phyloP scores from a whole-genome alignment of 805 yeast genomes.

The Suhomyces tanzawaensis region DNA sequence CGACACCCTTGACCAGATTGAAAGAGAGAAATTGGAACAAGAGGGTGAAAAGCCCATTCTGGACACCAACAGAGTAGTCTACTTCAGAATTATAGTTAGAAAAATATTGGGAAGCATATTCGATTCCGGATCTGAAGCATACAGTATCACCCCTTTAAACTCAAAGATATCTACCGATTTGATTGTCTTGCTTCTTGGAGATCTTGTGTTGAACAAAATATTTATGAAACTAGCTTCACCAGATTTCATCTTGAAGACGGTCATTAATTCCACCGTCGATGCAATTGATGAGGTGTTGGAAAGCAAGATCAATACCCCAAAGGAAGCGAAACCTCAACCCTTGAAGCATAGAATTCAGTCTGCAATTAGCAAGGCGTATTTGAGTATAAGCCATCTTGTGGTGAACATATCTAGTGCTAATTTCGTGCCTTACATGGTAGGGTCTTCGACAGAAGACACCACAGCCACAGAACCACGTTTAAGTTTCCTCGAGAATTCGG shows the following conservation, averaged over 20 bases:
- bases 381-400: background rate
- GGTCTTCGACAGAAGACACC: background rate
- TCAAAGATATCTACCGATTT: slow-evolving; percentile 26
- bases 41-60: background rate
- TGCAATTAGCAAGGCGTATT: background rate
- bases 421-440: background rate
- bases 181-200: slow-evolving; percentile 24
- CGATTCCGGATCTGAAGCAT: slow-evolving; percentile 6
- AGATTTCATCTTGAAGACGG: slow-evolving; percentile 20
- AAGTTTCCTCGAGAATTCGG: slow-evolving; percentile 14
- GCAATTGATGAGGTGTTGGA: slow-evolving; percentile 6
- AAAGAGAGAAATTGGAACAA: background rate
- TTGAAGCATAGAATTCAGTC: background rate
- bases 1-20: slow-evolving; percentile 3
- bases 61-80: slow-evolving; percentile 10
- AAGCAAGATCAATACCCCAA: background rate
- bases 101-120: slow-evolving; percentile 20
- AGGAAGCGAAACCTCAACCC: background rate
- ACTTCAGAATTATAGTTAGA: slow-evolving; percentile 23
- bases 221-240: slow-evolving; percentile 25
- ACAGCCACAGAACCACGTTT: background rate
- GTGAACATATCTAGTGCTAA: background rate
- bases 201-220: slow-evolving; percentile 25
- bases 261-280: slow-evolving; percentile 9
- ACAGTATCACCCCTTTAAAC: slow-evolving; percentile 12